These are phyloP conservation scores for Xylariaceae sp. DNA, from an alignment of 2,329 filamentous ascomycete genomes.

Conservation along the genomic window DNA sequence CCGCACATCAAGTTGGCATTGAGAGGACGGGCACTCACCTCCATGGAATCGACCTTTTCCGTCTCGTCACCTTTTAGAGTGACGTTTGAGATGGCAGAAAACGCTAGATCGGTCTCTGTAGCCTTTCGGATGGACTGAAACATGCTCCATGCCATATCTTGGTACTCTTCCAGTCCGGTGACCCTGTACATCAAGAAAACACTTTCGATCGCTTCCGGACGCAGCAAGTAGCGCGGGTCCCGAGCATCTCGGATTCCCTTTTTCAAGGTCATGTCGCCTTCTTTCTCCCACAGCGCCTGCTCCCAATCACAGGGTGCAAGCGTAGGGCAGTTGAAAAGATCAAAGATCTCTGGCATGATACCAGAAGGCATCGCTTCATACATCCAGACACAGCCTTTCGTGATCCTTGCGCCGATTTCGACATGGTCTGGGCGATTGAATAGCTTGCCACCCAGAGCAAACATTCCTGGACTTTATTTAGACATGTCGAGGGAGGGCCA, in stretches of 20 bases:
- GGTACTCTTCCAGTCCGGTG: conserved; percentile 19
- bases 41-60: conserved; percentile 25
- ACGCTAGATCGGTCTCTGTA: conserved; percentile 24
- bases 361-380: conserved; percentile 46
- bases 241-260: conserved; percentile 22
- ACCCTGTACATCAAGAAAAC: conserved; percentile 26
- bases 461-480: conserved; percentile 31
- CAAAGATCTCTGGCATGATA: conserved; percentile 50
- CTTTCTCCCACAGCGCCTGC: conserved; percentile 20
- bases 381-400: conserved; percentile 49
- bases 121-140: conserved; percentile 23
- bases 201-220: conserved; percentile 30
- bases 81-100: conserved; percentile 24
- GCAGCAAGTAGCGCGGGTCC: conserved; percentile 25
- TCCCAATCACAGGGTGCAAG: conserved; percentile 25
- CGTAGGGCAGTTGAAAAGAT: conserved; percentile 37
- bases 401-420: conserved; percentile 41
- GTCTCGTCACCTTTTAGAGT: conserved; percentile 13
- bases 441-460: conserved; percentile 46
- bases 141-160: conserved; percentile 25
- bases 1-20: too few species aligned
- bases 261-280: conserved; percentile 17
- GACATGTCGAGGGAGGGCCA: not conserved
- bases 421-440: conserved; percentile 40
- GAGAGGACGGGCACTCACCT: conserved; percentile 2